These are phyloP conservation scores for Parathielavia appendiculata DNA, from an alignment of 495 filamentous ascomycete species.

Conservation along the genomic window DNA sequence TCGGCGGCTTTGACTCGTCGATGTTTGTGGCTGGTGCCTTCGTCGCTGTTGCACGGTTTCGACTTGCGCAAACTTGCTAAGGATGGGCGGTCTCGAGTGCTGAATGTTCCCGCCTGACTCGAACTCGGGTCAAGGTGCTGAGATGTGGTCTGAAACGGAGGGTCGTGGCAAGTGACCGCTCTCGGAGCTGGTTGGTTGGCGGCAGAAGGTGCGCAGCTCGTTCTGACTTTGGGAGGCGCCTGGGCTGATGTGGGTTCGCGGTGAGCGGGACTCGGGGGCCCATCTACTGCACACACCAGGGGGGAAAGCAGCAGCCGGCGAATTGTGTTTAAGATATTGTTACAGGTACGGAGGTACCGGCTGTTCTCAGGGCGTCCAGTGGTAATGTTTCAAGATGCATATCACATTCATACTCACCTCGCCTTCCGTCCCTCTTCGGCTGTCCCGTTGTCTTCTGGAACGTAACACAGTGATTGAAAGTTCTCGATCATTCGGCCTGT, in stretches of 20 bases:
- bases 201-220: slow-evolving; percentile 21
- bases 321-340: no score
- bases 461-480: no score
- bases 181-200: slow-evolving; percentile 36
- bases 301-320: slow-evolving; percentile 7
- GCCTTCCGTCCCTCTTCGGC: no score
- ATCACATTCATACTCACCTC: no score
- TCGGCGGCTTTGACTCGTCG: not conserved
- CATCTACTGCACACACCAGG: not conserved
- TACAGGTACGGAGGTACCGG: no score
- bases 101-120: not conserved
- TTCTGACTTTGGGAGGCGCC: slow-evolving; percentile 11
- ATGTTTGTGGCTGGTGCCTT: not conserved
- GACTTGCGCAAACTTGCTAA: not conserved
- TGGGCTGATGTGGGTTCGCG: slow-evolving; percentile 14
- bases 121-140: slow-evolving; percentile 18
- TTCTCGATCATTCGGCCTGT: no score
- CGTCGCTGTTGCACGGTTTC: not conserved
- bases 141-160: slow-evolving; percentile 31
- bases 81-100: not conserved
- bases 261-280: slow-evolving; percentile 13
- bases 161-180: slow-evolving; percentile 31
- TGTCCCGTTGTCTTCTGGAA: no score
- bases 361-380: no score
- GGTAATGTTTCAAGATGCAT: no score